A percentile compares a stretch with the other conserved stretches of the same genome.
Conservation (phyloP, 2,329 filamentous ascomycete genomes). For the Aspergillus sp. region DNA sequence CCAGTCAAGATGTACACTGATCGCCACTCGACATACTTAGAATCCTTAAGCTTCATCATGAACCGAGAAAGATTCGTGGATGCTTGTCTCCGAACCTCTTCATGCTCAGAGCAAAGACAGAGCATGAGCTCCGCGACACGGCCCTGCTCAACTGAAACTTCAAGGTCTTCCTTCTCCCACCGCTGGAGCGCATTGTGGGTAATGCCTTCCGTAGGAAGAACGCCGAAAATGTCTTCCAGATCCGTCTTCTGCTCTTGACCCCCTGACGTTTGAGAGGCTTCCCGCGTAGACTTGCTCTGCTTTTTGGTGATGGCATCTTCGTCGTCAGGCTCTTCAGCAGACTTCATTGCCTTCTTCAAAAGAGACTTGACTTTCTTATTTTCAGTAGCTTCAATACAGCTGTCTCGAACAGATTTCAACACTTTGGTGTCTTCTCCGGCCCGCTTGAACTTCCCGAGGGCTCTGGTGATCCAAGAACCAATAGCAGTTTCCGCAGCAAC, state of each 20-base stretch:
- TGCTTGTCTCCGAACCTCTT: conserved; percentile 72
- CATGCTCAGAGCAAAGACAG: conserved; percentile 67
- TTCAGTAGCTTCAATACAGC: conserved; percentile 36
- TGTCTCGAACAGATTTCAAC: conserved; percentile 41
- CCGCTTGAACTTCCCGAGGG: conserved; percentile 50
- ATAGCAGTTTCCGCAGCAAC: conserved; percentile 42
- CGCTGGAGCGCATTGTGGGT: conserved; percentile 43
- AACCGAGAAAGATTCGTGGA: conserved; percentile 33
- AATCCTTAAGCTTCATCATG: conserved; percentile 51
- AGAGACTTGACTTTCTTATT: conserved; percentile 33
- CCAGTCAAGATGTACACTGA: conserved; percentile 73
- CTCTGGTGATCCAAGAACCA: conserved; percentile 52
- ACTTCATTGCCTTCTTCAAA: conserved; percentile 26
- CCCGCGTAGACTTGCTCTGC: conserved; percentile 5
- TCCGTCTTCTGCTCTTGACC: conserved; percentile 28
- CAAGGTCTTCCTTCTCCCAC: conserved; percentile 71
- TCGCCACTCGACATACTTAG: conserved; percentile 66
- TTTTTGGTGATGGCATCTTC: conserved; percentile 2
- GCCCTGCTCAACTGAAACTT: conserved; percentile 73
- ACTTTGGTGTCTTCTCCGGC: conserved; percentile 46
- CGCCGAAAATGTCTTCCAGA: conserved; percentile 48
- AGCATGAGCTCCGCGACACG: conserved; percentile 63
- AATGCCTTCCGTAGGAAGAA: conserved; percentile 40
- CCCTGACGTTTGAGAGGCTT: conserved; percentile 7
- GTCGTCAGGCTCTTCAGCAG: conserved; percentile 8